phyloP scores from a whole-genome alignment of 352 stramenopile species.

The Phytopythium chamaehyphon region DNA sequence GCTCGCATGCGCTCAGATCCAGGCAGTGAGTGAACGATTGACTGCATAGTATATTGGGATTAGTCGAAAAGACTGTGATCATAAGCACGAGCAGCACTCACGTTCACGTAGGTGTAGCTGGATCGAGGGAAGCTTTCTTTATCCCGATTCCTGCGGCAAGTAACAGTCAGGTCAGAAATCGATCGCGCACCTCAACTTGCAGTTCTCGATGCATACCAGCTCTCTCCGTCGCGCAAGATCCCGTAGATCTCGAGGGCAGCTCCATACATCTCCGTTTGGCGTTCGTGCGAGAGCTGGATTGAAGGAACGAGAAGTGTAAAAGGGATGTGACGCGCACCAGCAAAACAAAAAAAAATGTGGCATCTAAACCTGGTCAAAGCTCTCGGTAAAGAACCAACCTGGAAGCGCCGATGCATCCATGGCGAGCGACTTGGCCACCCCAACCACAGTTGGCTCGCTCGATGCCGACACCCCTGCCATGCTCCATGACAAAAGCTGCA shows the following conservation, averaged over 20 bases:
- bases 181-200: not conserved
- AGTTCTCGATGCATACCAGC: slow-evolving; percentile 32
- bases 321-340: not conserved
- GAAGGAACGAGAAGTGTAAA: not conserved
- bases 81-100: slow-evolving; percentile 7
- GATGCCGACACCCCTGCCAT: slow-evolving; percentile 25
- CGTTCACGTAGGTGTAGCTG: slow-evolving; percentile 68
- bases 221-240: slow-evolving; percentile 64
- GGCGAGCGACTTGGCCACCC: slow-evolving; percentile 49
- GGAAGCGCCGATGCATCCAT: slow-evolving; percentile 36
- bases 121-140: slow-evolving; percentile 79
- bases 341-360: not conserved
- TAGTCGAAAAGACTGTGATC: not conserved
- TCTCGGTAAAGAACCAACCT: slow-evolving; percentile 62
- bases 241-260: slow-evolving; percentile 51
- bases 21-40: slow-evolving; percentile 27
- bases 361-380: slow-evolving; percentile 43
- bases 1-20: slow-evolving; percentile 18
- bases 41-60: slow-evolving; percentile 14
- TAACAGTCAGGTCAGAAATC: too few relatives aligned
- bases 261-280: slow-evolving; percentile 44
- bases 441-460: slow-evolving; percentile 30
- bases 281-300: slow-evolving; percentile 33
- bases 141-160: slow-evolving; percentile 49
- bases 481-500: slow-evolving; percentile 39